Conservation (phyloP, 805 yeast genomes). For the Starmerella sirachaensis region DNA sequence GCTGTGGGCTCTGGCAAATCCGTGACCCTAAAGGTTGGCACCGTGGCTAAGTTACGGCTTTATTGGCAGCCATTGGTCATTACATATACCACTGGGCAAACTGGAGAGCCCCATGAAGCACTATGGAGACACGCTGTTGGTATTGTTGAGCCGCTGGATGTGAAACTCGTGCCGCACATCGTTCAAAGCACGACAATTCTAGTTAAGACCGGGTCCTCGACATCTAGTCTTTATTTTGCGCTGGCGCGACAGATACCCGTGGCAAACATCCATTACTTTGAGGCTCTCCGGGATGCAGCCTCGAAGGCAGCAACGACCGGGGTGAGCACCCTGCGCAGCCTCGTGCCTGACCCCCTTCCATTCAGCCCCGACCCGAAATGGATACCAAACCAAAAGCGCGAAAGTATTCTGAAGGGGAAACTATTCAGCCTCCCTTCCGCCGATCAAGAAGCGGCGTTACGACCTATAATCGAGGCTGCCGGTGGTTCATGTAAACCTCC, state of each 20-base stretch:
- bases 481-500: conserved; percentile 22
- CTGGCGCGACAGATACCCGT: conserved; percentile 27
- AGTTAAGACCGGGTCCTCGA: conserved; percentile 21
- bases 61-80: conserved; percentile 24
- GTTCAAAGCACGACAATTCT: conserved; percentile 25
- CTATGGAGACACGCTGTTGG: conserved; percentile 13
- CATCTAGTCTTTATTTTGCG: conserved; percentile 29
- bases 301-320: conserved; percentile 18
- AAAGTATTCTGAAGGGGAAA: conserved; percentile 21
- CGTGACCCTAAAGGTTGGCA: conserved; percentile 20
- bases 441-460: conserved; percentile 17
- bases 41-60: conserved; percentile 16
- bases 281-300: conserved; percentile 17
- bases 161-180: conserved; percentile 22
- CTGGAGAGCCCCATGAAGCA: conserved; percentile 13
- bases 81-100: conserved; percentile 22
- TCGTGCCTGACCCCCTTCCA: conserved; percentile 22
- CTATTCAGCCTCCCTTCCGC: conserved; percentile 23
- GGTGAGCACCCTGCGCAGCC: conserved; percentile 15
- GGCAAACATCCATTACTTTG: conserved; percentile 22
- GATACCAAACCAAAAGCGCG: conserved; percentile 22
- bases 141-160: conserved; percentile 24
- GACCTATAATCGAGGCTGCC: conserved; percentile 23
- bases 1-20: background rate
- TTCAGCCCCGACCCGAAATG: conserved; percentile 23